Conservation (phyloP, 352 stramenopile species). For the Albugo laibachii region DNA sequence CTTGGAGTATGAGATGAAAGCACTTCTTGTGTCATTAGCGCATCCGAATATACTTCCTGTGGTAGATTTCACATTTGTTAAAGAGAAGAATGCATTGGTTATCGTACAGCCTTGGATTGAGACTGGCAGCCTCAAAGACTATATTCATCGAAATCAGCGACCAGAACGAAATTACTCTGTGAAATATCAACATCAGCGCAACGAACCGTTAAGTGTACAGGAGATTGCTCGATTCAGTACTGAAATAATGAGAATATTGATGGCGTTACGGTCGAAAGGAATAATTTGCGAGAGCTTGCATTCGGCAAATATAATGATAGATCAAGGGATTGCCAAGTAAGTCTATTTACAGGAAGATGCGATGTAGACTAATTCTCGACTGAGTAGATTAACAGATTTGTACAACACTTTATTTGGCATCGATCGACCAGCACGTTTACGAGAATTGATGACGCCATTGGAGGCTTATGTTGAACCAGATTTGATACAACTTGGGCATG, state of each 20-base stretch:
- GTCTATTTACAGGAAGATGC: background rate
- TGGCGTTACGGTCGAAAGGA: conserved; percentile 27
- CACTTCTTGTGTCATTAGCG: conserved; percentile 53
- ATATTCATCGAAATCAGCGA: conserved; percentile 19
- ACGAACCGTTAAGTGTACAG: conserved; percentile 14
- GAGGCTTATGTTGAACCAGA: conserved; percentile 49
- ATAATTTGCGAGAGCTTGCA: conserved; percentile 51
- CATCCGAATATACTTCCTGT: conserved; percentile 52
- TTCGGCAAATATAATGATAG: conserved; percentile 38
- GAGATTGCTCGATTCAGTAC: conserved; percentile 36
- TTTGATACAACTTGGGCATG: conserved; percentile 40
- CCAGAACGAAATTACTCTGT: conserved; percentile 19
- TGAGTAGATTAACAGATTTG: conserved; percentile 23
- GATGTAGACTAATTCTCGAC: background rate
- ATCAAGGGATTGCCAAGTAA: conserved; percentile 26
- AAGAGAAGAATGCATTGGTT: conserved; percentile 39
- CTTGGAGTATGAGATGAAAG: conserved; percentile 43
- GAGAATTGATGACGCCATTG: conserved; percentile 31
- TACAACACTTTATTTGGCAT: conserved; percentile 39
- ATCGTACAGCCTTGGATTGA: conserved; percentile 41
- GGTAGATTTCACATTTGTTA: conserved; percentile 41
- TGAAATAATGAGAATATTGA: conserved; percentile 38
- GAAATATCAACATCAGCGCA: conserved; percentile 28
- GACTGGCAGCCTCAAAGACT: conserved; percentile 38
- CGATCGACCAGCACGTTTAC: conserved; percentile 27